Evolutionary conservation across 352 stramenopile species (phyloP).

Genomic region (Pythium vanterpoolii): DNA sequence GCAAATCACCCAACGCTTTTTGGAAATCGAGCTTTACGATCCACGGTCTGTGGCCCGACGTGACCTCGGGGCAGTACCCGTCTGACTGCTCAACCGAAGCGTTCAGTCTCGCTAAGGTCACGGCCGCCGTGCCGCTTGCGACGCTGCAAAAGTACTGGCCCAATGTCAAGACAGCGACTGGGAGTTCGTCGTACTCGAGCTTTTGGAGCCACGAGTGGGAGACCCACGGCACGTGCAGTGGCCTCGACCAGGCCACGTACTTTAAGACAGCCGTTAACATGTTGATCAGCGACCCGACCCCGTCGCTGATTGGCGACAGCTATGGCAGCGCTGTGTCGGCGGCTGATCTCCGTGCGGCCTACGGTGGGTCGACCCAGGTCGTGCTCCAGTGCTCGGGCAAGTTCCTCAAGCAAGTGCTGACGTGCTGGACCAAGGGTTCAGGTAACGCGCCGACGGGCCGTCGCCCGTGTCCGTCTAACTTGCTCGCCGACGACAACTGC

Average conservation of each 20-base stretch:
- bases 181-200: slow-evolving; percentile 53
- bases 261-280: slow-evolving; percentile 79
- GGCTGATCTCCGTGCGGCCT: slow-evolving; percentile 34
- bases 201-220: slow-evolving; percentile 94
- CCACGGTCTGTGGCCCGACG: slow-evolving; percentile 87
- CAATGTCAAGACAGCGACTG: slow-evolving; percentile 67
- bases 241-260: slow-evolving; percentile 77
- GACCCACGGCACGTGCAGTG: slow-evolving; percentile 90
- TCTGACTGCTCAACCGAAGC: slow-evolving; percentile 64
- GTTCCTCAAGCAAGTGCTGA: slow-evolving; percentile 65
- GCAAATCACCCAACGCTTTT: slow-evolving; percentile 51
- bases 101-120: slow-evolving; percentile 58
- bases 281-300: slow-evolving; percentile 62
- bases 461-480: slow-evolving; percentile 44
- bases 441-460: slow-evolving; percentile 44
- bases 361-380: slow-evolving; percentile 17
- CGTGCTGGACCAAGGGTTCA: slow-evolving; percentile 65
- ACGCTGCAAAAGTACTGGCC: slow-evolving; percentile 80
- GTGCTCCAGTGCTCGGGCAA: slow-evolving; percentile 39
- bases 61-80: slow-evolving; percentile 50
- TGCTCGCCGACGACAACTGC: slow-evolving; percentile 72
- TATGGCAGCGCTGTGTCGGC: slow-evolving; percentile 50
- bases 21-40: slow-evolving; percentile 86
- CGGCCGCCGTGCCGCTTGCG: slow-evolving; percentile 58
- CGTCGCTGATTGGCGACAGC: slow-evolving; percentile 48